A percentile compares a stretch with the other conserved stretches of the same genome.
phyloP scores from a whole-genome alignment of 306 rosid species.

The Bauhinia variegata region DNA sequence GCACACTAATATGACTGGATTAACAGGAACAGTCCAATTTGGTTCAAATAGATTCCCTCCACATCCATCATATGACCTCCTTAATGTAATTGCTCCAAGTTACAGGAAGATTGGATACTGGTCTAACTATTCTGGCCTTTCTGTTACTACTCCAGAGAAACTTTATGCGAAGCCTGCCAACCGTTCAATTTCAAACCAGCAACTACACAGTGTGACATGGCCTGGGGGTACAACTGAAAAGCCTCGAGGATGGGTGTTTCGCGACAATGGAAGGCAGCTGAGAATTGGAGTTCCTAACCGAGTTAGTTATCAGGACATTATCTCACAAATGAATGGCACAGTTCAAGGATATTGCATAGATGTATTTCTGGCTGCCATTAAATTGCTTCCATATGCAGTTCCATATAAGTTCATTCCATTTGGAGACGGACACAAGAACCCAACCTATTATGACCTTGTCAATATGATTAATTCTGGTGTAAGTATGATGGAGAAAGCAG shows the following conservation, averaged over 20 bases:
- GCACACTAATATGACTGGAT: slow-evolving; percentile 60
- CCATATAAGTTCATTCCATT: slow-evolving; percentile 53
- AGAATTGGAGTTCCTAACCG: slow-evolving; percentile 69
- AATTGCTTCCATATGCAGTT: slow-evolving; percentile 68
- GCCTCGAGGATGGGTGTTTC: slow-evolving; percentile 94
- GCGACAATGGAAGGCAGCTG: slow-evolving; percentile 67
- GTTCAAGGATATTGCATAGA: slow-evolving; percentile 74
- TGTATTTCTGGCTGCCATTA: slow-evolving; percentile 69
- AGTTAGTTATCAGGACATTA: slow-evolving; percentile 59
- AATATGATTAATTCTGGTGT: slow-evolving; percentile 60
- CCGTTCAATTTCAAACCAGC: slow-evolving; percentile 53
- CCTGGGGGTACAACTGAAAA: slow-evolving; percentile 62
- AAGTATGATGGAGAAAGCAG: slow-evolving; percentile 35
- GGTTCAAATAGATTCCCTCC: slow-evolving; percentile 52
- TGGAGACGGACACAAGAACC: slow-evolving; percentile 68
- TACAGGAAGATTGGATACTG: slow-evolving; percentile 68
- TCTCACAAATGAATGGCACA: slow-evolving; percentile 49
- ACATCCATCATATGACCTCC: slow-evolving; percentile 65
- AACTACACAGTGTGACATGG: slow-evolving; percentile 52
- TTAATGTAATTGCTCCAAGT: slow-evolving; percentile 59
- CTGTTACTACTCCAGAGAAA: slow-evolving; percentile 58
- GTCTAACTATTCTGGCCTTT: slow-evolving; percentile 78
- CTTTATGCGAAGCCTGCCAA: slow-evolving; percentile 53
- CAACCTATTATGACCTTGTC: slow-evolving; percentile 62
- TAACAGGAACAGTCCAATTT: slow-evolving; percentile 61